phyloP scores from a whole-genome alignment of 345 rosid species.

The Gossypium anomalum region DNA sequence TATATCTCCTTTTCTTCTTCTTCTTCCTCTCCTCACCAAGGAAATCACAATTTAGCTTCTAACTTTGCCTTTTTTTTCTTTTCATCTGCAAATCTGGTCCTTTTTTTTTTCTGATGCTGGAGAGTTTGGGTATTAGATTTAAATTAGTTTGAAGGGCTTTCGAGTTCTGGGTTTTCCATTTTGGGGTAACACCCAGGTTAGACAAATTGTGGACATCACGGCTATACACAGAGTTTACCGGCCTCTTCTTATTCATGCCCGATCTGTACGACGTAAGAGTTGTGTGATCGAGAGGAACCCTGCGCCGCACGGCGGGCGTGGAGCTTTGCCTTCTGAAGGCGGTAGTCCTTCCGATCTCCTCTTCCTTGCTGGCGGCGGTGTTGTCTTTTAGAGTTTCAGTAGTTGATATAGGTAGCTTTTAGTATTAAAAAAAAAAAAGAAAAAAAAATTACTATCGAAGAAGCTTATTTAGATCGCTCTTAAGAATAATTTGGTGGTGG shows the following conservation, averaged over 20 bases:
- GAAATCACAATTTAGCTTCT: background rate
- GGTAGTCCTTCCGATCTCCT: slow-evolving; percentile 99
- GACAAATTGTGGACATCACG: slow-evolving; percentile 86
- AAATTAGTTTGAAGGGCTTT: background rate
- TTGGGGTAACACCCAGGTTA: slow-evolving; percentile 30
- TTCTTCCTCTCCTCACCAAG: background rate
- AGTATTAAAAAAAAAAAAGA: background rate
- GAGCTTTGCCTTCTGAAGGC: slow-evolving; percentile 99
- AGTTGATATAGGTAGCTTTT: slow-evolving; percentile 6
- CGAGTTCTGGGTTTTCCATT: slow-evolving; percentile 17
- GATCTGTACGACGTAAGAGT: slow-evolving; percentile 76
- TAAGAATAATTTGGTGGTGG: background rate
- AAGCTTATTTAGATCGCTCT: background rate
- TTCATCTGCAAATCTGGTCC: background rate
- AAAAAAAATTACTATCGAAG: background rate
- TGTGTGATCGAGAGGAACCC: slow-evolving; percentile 75
- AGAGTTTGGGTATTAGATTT: background rate
- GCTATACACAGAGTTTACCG: slow-evolving; percentile 75
- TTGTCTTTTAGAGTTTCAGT: slow-evolving; percentile 8
- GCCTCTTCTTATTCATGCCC: slow-evolving; percentile 69
- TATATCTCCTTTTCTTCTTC: slow-evolving; percentile 7
- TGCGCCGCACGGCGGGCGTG: slow-evolving; percentile 99
- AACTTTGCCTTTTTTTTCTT: background rate
- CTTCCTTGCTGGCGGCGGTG: slow-evolving; percentile 98
- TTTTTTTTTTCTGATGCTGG: background rate